Percentiles rank a stretch among this genome's conserved stretches.
Conservation (phyloP, 106 monocot species). For the Alisma plantagoaquatica region DNA sequence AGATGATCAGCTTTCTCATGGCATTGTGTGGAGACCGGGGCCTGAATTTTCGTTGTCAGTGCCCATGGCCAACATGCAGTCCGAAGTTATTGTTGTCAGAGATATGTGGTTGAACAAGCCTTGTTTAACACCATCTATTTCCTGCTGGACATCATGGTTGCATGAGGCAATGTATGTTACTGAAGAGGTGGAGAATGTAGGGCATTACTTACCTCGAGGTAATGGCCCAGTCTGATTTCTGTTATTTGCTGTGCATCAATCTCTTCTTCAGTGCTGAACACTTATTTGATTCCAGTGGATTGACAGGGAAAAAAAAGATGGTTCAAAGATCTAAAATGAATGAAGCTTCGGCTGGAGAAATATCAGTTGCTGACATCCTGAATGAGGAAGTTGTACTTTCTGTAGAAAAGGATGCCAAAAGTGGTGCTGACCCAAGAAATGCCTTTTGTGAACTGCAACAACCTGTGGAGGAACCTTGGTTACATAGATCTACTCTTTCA, state of each 20-base stretch:
- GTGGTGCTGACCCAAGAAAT: slow-evolving; percentile 15
- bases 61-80: slow-evolving; percentile 29
- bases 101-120: slow-evolving; percentile 73
- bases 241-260: background rate
- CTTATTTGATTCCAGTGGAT: slow-evolving; percentile 74
- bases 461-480: slow-evolving; percentile 84
- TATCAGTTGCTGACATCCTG: slow-evolving; percentile 1
- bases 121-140: slow-evolving; percentile 21
- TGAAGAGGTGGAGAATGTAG: slow-evolving; percentile 13
- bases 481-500: slow-evolving; percentile 33
- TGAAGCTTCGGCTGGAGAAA: background rate
- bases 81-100: slow-evolving; percentile 48
- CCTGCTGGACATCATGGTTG: slow-evolving; percentile 76
- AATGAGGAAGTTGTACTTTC: background rate
- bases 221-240: slow-evolving; percentile 9
- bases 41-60: slow-evolving; percentile 72
- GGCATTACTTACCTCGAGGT: slow-evolving; percentile 35
- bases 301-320: slow-evolving; percentile 56
- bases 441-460: slow-evolving; percentile 43
- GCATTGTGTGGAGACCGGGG: slow-evolving; percentile 63
- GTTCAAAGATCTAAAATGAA: slow-evolving; percentile 20
- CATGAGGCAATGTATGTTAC: slow-evolving; percentile 16
- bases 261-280: slow-evolving; percentile 52
- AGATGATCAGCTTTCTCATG: slow-evolving; percentile 15
- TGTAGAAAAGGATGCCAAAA: slow-evolving; percentile 4